phyloP scores from a whole-genome alignment of 1,139 yeast genomes.

The Saccharomycopsis phalli region DNA sequence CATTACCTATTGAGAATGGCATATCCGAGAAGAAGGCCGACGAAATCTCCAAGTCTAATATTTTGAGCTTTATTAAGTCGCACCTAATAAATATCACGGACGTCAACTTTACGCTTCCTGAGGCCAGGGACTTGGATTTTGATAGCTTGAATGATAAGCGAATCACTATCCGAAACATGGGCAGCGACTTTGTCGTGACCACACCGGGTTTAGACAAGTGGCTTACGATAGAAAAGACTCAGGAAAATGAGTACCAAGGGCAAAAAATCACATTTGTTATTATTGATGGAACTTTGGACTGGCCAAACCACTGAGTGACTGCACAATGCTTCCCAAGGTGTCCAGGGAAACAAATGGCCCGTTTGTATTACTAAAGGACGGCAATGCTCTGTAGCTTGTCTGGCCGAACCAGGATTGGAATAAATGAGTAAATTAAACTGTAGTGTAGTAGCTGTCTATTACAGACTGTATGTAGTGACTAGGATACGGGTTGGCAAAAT shows the following conservation, averaged over 20 bases:
- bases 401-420: too few species aligned
- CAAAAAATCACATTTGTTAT: conserved; percentile 12
- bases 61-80: conserved; percentile 42
- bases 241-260: conserved; percentile 1
- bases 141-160: conserved; percentile 5
- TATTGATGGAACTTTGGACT: conserved; percentile 14
- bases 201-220: not conserved
- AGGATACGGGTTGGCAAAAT: too few species aligned
- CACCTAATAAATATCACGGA: conserved; percentile 28
- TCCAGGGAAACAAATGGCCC: too few species aligned
- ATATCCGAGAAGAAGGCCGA: conserved; percentile 35
- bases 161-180: conserved; percentile 3
- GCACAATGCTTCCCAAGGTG: too few species aligned
- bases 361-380: too few species aligned
- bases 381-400: too few species aligned
- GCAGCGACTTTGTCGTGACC: conserved; percentile 7
- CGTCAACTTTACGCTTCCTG: conserved; percentile 8
- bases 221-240: conserved; percentile 3
- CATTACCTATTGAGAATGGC: conserved; percentile 32
- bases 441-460: too few species aligned
- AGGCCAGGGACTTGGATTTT: not conserved
- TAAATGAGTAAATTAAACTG: too few species aligned
- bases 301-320: too few species aligned
- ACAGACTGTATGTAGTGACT: too few species aligned
- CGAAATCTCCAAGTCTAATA: conserved; percentile 36